Percentiles rank a stretch among this genome's conserved stretches.
Conservation (phyloP, 1,284 basidiomycete genomes). For the Xanthoconium separans region DNA sequence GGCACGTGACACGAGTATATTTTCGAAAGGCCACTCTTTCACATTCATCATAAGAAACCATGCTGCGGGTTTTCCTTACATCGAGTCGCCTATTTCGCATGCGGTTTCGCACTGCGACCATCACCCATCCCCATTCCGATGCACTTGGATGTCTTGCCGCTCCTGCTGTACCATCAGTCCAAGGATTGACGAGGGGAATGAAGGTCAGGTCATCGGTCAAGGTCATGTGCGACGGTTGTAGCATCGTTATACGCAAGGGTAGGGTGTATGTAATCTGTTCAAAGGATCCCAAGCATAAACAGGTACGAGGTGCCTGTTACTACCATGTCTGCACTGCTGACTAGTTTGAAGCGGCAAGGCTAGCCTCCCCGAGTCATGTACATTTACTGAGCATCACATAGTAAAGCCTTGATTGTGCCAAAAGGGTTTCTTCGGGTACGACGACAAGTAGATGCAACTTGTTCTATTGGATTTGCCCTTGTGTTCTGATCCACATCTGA, state of each 20-base stretch:
- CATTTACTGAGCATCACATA: background rate
- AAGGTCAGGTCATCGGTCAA: constrained; percentile 96
- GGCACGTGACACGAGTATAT: constrained; percentile 12
- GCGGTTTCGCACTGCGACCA: constrained; percentile 45
- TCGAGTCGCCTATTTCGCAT: constrained; percentile 58
- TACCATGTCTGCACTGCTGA: constrained; percentile 10
- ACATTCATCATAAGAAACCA: constrained; percentile 27
- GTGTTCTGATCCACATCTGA: constrained; percentile 79
- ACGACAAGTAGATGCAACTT: constrained; percentile 4
- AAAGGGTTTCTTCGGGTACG: constrained; percentile 1
- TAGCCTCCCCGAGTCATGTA: constrained; percentile 21
- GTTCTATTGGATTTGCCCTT: background rate
- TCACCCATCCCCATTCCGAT: constrained; percentile 33
- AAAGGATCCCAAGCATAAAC: constrained; percentile 97
- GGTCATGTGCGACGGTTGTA: constrained; percentile 88
- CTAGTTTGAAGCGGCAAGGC: constrained; percentile 58
- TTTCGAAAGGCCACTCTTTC: background rate
- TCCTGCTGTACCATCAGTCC: constrained; percentile 23
- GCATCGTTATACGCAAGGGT: constrained; percentile 84
- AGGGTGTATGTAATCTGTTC: constrained; percentile 92
- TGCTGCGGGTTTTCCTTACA: constrained; percentile 66
- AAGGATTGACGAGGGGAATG: constrained; percentile 72
- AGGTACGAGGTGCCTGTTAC: constrained; percentile 58
- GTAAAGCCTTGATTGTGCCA: background rate
- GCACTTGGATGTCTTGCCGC: constrained; percentile 28